These are phyloP conservation scores for Dipteronia dyeriana DNA, from an alignment of 345 rosid species.

Conservation along the genomic window DNA sequence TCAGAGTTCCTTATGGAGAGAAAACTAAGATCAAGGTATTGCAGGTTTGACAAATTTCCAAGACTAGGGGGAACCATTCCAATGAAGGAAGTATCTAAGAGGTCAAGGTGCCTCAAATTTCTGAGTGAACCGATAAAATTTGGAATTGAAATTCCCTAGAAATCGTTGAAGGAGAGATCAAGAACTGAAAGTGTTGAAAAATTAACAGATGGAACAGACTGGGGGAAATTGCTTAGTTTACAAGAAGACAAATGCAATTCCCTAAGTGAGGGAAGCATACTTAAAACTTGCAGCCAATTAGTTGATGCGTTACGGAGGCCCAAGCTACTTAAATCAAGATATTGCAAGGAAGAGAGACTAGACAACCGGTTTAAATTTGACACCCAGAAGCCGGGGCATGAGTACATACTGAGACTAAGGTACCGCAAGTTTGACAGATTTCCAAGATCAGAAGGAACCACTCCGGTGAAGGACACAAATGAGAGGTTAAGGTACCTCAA, in stretches of 20 bases:
- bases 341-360: neutral
- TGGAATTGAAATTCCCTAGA: neutral
- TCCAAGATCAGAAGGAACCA: neutral
- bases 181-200: constrained; percentile 27
- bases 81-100: neutral
- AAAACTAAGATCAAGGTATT: constrained; percentile 4
- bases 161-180: constrained; percentile 21
- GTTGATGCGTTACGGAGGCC: neutral
- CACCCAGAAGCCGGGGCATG: neutral
- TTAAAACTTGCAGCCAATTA: constrained; percentile 26
- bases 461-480: neutral
- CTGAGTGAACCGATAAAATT: neutral
- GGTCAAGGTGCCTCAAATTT: constrained; percentile 1
- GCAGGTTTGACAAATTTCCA: constrained; percentile 6
- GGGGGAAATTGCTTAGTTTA: constrained; percentile 23
- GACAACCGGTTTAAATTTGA: neutral
- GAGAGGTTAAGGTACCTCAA: neutral
- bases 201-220: constrained; percentile 14
- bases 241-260: constrained; percentile 28
- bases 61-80: neutral
- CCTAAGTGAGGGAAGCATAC: constrained; percentile 28
- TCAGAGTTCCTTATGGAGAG: neutral
- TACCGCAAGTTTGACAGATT: constrained; percentile 8
- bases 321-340: neutral
- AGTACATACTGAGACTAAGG: neutral